phyloP scores from a whole-genome alignment of 2,329 filamentous ascomycete species.

The Penicillium sp. region DNA sequence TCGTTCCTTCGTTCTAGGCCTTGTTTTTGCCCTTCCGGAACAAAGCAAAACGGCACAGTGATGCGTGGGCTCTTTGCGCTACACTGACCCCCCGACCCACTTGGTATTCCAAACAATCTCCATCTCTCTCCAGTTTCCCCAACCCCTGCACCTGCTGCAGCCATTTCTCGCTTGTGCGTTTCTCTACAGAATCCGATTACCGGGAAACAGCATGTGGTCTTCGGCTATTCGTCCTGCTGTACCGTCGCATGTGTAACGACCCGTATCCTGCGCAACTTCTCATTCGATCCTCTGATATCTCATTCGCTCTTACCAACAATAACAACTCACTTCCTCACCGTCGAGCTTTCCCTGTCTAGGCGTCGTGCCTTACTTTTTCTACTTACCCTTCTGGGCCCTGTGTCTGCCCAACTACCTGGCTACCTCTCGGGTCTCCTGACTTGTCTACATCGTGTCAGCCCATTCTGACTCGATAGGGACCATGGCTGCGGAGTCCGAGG shows the following conservation, averaged over 20 bases:
- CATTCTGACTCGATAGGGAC: conserved; percentile 27
- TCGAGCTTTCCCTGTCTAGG: conserved; percentile 16
- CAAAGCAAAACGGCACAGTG: conserved; percentile 18
- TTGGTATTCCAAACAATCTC: conserved; percentile 10
- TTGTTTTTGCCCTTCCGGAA: conserved; percentile 18
- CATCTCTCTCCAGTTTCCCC: conserved; percentile 13
- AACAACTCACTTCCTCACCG: conserved; percentile 20
- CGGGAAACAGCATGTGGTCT: conserved; percentile 34
- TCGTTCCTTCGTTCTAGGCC: conserved; percentile 23
- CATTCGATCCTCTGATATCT: conserved; percentile 16
- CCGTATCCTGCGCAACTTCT: conserved; percentile 30
- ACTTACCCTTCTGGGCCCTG: conserved; percentile 18
- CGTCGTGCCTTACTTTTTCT: conserved; percentile 21
- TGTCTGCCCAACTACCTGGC: conserved; percentile 29
- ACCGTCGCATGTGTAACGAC: conserved; percentile 34
- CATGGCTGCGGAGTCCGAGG: conserved; percentile 40
- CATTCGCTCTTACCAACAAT: conserved; percentile 17
- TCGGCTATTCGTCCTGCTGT: conserved; percentile 33
- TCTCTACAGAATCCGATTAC: conserved; percentile 4
- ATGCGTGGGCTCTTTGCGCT: conserved; percentile 12
- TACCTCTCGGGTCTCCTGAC: conserved; percentile 38
- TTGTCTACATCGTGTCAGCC: conserved; percentile 31
- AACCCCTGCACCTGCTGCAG: conserved; percentile 11
- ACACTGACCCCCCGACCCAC: conserved; percentile 9
- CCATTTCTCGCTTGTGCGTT: conserved; percentile 3